Evolutionary conservation across 1,284 basidiomycete species (phyloP).

Genomic region (Microbotryomycetes sp.): DNA sequence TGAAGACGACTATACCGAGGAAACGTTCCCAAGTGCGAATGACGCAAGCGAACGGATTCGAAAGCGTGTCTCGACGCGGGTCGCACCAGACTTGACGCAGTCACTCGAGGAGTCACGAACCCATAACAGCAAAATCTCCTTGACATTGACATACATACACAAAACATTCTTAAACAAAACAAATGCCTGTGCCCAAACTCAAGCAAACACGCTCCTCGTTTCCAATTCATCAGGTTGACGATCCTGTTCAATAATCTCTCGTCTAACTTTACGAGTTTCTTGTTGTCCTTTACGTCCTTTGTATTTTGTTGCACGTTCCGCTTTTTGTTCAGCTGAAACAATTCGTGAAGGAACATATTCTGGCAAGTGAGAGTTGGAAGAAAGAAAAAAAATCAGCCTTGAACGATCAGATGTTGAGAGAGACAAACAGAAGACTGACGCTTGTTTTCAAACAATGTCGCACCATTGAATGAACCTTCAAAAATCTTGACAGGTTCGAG

Average conservation of each 20-base stretch:
- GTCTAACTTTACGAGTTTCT: conserved; percentile 18
- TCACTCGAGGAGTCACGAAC: too few relatives aligned
- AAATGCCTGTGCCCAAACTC: too few relatives aligned
- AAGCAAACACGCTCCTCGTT: conserved; percentile 33
- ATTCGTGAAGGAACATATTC: conserved; percentile 33
- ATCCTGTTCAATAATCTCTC: conserved; percentile 16
- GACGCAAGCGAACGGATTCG: too few relatives aligned
- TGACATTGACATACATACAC: too few relatives aligned
- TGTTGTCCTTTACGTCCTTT: conserved; percentile 30
- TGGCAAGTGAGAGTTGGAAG: not conserved
- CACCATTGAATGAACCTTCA: conserved; percentile 91
- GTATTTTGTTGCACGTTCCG: conserved; percentile 34
- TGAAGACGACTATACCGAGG: too few relatives aligned
- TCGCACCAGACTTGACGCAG: too few relatives aligned
- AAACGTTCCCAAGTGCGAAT: too few relatives aligned
- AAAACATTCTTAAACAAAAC: not conserved
- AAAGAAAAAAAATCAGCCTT: too few relatives aligned
- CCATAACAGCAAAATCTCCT: too few relatives aligned
- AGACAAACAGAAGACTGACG: conserved; percentile 51
- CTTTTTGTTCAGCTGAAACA: conserved; percentile 11
- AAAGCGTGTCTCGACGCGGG: too few relatives aligned
- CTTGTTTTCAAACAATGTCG: conserved; percentile 93
- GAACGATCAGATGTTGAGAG: not conserved
- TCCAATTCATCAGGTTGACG: conserved; percentile 24
- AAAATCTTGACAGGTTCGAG: conserved; percentile 97